These are phyloP conservation scores for Psidium guajava DNA, from an alignment of 345 rosid species.

Conservation along the genomic window DNA sequence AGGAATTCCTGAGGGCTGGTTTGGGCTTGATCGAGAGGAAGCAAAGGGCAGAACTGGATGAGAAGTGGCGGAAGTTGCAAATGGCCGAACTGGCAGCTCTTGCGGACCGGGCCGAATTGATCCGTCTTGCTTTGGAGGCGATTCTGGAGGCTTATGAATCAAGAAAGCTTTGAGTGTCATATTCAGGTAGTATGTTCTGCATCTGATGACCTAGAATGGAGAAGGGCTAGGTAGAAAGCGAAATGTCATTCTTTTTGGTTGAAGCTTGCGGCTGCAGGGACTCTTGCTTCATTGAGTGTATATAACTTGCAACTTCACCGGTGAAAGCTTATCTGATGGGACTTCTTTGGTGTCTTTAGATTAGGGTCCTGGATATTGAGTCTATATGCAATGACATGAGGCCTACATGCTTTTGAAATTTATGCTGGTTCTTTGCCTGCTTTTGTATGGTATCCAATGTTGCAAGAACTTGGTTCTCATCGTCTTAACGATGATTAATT, in stretches of 20 bases:
- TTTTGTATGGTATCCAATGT: neutral
- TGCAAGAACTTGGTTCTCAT: neutral
- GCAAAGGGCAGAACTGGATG: neutral
- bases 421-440: neutral
- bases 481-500: neutral
- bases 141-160: neutral
- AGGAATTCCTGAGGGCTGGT: neutral
- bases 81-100: neutral
- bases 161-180: neutral
- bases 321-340: neutral
- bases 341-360: neutral
- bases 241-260: neutral
- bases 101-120: neutral
- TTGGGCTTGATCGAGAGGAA: neutral
- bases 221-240: neutral
- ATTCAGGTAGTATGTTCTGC: neutral
- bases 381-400: neutral
- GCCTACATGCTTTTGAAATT: neutral
- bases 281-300: neutral
- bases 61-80: neutral
- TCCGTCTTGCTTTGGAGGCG: neutral
- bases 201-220: neutral
- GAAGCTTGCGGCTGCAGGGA: neutral
- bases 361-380: neutral
- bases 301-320: neutral